Evolutionary conservation across 2,329 filamentous ascomycete species (phyloP).

Genomic region (Cladophialophora immunda): DNA sequence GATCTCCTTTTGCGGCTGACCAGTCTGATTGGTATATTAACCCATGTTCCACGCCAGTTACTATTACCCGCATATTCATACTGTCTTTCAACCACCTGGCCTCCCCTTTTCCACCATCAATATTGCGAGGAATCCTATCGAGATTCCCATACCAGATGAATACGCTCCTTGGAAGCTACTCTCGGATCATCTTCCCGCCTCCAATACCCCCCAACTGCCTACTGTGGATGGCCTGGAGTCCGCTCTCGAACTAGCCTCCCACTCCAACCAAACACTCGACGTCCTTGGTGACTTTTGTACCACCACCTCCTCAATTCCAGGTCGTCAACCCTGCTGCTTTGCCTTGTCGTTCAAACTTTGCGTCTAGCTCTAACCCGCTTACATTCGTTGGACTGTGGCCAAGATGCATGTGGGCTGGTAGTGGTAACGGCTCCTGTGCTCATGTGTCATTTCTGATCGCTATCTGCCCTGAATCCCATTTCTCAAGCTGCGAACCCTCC

Average conservation of each 20-base stretch:
- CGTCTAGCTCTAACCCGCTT: neutral
- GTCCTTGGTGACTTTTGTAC: neutral
- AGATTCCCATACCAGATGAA: neutral
- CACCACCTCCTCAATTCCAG: neutral
- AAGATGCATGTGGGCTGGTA: neutral
- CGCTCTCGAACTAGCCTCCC: slow-evolving; percentile 4
- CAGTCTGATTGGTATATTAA: neutral
- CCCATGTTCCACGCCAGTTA: neutral
- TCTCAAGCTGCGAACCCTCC: slow-evolving; percentile 12
- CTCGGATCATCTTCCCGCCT: neutral
- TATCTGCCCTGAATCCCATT: slow-evolving; percentile 1
- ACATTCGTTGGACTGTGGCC: neutral
- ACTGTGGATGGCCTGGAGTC: neutral
- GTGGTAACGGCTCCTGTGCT: neutral
- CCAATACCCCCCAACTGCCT: neutral
- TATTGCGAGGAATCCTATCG: neutral
- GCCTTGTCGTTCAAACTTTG: slow-evolving; percentile 1
- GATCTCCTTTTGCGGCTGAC: neutral
- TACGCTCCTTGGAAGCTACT: neutral
- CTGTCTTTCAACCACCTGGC: neutral
- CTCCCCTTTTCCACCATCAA: neutral
- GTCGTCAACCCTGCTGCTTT: neutral
- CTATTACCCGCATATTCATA: neutral
- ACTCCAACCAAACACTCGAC: slow-evolving; percentile 5
- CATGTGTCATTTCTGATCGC: neutral